Percentiles rank a stretch among this genome's conserved stretches.
Evolutionary conservation across 805 yeast genomes (phyloP).

Genomic region (Ogataea angusta): DNA sequence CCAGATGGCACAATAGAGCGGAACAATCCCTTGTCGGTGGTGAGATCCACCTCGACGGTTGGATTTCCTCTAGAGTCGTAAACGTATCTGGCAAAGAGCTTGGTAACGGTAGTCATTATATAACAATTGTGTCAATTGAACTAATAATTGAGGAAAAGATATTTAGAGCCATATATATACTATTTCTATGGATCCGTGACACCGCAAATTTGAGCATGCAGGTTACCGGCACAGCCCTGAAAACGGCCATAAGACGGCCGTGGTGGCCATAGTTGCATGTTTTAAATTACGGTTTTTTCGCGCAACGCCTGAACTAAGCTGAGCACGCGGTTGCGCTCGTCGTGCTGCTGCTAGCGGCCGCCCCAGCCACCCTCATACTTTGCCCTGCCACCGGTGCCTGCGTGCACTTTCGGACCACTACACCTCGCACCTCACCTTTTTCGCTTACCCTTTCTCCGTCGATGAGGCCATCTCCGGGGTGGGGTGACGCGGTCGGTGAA

Average conservation of each 20-base stretch:
- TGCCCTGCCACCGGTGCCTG: neutral
- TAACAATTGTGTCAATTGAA: neutral
- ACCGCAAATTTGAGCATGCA: conserved; percentile 8
- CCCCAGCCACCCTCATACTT: neutral
- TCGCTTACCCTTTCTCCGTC: conserved; percentile 10
- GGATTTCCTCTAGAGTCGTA: conserved; percentile 99
- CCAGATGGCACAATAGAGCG: conserved; percentile 99
- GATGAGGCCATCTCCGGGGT: conserved; percentile 8
- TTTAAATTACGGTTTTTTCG: neutral
- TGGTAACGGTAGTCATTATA: conserved; percentile 60
- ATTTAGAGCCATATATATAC: conserved; percentile 4
- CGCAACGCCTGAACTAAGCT: too few relatives aligned
- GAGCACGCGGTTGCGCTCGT: neutral
- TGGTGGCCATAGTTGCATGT: neutral
- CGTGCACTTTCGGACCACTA: neutral
- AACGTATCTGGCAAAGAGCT: conserved; percentile 92
- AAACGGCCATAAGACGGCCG: conserved; percentile 13
- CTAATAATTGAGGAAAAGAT: conserved; percentile 1
- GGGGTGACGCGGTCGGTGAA: neutral
- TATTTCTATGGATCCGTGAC: conserved; percentile 9
- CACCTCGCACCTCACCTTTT: conserved; percentile 4
- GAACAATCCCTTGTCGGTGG: conserved; percentile 91
- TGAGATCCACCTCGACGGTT: conserved; percentile 96
- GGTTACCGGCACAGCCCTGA: conserved; percentile 6
- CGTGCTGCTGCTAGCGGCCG: neutral